Evolutionary conservation across 108 stramenopile genomes (phyloP), one percentile per base, ranked within the genome.

Genomic region (Cylindrotheca closterium): DNA sequence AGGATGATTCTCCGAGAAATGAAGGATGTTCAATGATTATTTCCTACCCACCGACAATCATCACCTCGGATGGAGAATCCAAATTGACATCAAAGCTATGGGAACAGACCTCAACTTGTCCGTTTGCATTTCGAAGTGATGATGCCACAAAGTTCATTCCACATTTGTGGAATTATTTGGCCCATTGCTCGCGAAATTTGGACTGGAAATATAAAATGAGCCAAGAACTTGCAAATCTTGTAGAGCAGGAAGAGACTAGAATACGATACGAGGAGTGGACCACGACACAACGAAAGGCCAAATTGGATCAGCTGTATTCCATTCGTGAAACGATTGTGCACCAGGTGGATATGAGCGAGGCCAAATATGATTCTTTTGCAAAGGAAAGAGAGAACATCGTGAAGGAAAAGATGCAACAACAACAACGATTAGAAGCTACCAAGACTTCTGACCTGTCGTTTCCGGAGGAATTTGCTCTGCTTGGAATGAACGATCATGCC

Each of bases 301-400:
- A 79, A 55, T 46, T 79, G 45, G 67, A 79, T 19, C 28, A 60
- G 15, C 51, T 79, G 46, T 79, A 79, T 55, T 18, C 30, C 18
- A 55, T 79, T n/a, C 71, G 78, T 19, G 78, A 79, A 60, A 79
- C 78, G 1, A 30, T 79, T 46, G 67, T 73, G 15, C 58, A 69
- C 51, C 71, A 61, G 19, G 54, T 46, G 8, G 71, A 79, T 3
- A 3, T 65, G 51, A 60, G 66, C 12, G 18, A 64, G 46, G 2
- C 4, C 4, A 59, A 68, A 52, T 53, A 58, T n/a, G 47, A 55
- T 10, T 12, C n/a, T 37, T 52, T 79, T 63, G 67, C 60, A 33
- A 47, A 33, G 31, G 56, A 45, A 19, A 45, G 71, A 33, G 61
- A 63, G 5, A 23, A 30, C 1, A 31, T 24, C 3, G 67, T 77